Percentiles rank a stretch among this genome's conserved stretches.
phyloP scores from a whole-genome alignment of 148 eudicot species.

The Limonium bicolor region DNA sequence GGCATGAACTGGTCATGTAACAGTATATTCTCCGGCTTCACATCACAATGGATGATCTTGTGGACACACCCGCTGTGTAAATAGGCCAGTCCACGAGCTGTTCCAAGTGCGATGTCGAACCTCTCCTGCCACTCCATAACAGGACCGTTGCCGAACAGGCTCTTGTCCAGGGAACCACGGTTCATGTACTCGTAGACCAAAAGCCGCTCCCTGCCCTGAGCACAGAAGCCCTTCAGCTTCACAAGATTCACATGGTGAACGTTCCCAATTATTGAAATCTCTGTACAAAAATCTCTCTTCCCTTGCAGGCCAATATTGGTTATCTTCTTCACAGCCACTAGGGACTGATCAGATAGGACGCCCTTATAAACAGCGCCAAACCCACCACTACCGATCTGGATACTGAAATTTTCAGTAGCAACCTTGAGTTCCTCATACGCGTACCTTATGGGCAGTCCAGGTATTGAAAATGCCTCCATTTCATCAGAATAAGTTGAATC shows the following conservation, averaged over 20 bases:
- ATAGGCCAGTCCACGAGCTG: slow-evolving; percentile 77
- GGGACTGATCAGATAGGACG: slow-evolving; percentile 30
- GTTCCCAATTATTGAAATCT: slow-evolving; percentile 68
- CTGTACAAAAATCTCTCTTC: slow-evolving; percentile 64
- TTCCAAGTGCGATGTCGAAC: slow-evolving; percentile 55
- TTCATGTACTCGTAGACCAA: slow-evolving; percentile 84
- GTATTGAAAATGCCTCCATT: slow-evolving; percentile 45
- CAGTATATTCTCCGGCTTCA: slow-evolving; percentile 82
- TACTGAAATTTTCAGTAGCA: slow-evolving; percentile 58
- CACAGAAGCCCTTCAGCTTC: slow-evolving; percentile 63
- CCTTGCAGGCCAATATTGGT: slow-evolving; percentile 50
- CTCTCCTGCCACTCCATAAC: slow-evolving; percentile 86
- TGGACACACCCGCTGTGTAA: slow-evolving; percentile 61
- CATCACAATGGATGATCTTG: slow-evolving; percentile 77
- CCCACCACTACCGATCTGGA: slow-evolving; percentile 67
- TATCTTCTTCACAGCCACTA: slow-evolving; percentile 70
- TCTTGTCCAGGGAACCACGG: slow-evolving; percentile 59
- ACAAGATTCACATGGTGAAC: slow-evolving; percentile 76
- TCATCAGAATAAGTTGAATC: slow-evolving; percentile 29
- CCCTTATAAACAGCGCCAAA: slow-evolving; percentile 75
- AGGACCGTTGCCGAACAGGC: slow-evolving; percentile 60
- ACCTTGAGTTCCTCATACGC: slow-evolving; percentile 32
- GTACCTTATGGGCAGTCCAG: slow-evolving; percentile 61
- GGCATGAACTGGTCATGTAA: slow-evolving; percentile 42
- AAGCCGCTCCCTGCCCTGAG: slow-evolving; percentile 44